phyloP scores from a whole-genome alignment of 148 eudicot species.

The Cornus controversa region DNA sequence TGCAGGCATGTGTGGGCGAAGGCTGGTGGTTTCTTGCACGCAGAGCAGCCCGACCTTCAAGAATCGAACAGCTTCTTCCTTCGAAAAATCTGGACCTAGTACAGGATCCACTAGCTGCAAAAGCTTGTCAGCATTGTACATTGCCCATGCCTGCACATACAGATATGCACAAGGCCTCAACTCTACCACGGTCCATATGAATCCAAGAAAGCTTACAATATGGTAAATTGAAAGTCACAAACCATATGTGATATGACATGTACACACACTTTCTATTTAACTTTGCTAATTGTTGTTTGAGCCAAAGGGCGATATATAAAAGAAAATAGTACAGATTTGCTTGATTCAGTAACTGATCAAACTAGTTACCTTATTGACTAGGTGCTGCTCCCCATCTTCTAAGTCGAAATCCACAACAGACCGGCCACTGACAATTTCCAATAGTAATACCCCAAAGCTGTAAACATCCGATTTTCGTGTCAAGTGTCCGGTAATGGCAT shows the following conservation, averaged over 20 bases:
- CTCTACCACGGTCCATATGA: neutral
- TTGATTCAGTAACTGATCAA: too few relatives aligned
- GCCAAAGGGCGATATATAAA: too few relatives aligned
- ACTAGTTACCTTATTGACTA: conserved; percentile 59
- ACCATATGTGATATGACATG: too few relatives aligned
- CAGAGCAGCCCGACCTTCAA: conserved; percentile 69
- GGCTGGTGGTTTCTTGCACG: conserved; percentile 50
- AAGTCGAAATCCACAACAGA: conserved; percentile 45
- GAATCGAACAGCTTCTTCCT: conserved; percentile 50
- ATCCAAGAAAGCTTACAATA: neutral
- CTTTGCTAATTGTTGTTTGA: too few relatives aligned
- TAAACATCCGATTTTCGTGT: conserved; percentile 72
- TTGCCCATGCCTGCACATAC: conserved; percentile 54
- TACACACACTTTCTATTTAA: too few relatives aligned
- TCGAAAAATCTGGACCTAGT: conserved; percentile 30
- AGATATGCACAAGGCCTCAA: neutral
- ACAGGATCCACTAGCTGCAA: conserved; percentile 45
- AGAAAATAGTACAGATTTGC: too few relatives aligned
- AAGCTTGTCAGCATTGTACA: conserved; percentile 42
- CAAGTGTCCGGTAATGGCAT: conserved; percentile 58
- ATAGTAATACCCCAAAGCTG: conserved; percentile 57
- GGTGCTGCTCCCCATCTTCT: conserved; percentile 47
- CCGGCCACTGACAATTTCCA: conserved; percentile 49
- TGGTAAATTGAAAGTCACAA: neutral
- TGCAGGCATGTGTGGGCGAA: conserved; percentile 54